These are phyloP conservation scores for Dendrocalamus latiflorus DNA, from an alignment of 202 grass and related monocot genomes.

Conservation along the genomic window DNA sequence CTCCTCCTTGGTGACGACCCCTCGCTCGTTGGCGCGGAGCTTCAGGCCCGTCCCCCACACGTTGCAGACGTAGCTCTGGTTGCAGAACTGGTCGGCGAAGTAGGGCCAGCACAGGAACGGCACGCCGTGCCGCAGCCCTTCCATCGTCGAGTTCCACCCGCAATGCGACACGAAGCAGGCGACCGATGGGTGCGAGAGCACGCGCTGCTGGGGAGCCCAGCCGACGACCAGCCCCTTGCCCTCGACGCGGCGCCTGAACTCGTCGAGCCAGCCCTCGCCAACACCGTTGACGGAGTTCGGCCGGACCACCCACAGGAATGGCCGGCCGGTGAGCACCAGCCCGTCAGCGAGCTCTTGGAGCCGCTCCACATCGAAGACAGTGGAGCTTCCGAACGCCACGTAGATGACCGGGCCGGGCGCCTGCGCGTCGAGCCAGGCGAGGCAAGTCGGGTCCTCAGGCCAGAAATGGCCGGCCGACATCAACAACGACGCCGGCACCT, in stretches of 20 bases:
- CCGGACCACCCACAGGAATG: constrained; percentile 52
- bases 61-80: constrained; percentile 50
- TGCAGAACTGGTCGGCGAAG: constrained; percentile 50
- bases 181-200: constrained; percentile 41
- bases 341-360: constrained; percentile 46
- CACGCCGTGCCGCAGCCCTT: constrained; percentile 30
- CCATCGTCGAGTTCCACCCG: constrained; percentile 57
- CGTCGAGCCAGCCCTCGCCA: constrained; percentile 25
- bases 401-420: constrained; percentile 26
- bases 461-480: constrained; percentile 41
- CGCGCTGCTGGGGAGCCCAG: constrained; percentile 48
- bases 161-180: constrained; percentile 60
- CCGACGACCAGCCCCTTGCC: constrained; percentile 34
- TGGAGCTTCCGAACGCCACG: constrained; percentile 43
- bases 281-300: constrained; percentile 19
- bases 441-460: constrained; percentile 38
- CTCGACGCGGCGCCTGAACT: constrained; percentile 2
- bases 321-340: constrained; percentile 19
- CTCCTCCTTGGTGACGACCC: constrained; percentile 30
- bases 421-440: constrained; percentile 32
- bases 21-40: constrained; percentile 18
- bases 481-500: not conserved
- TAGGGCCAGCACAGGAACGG: constrained; percentile 61
- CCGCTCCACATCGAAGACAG: not conserved
- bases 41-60: constrained; percentile 36